phyloP scores from a whole-genome alignment of 148 eudicot species.

The Fagopyrum esculentum region DNA sequence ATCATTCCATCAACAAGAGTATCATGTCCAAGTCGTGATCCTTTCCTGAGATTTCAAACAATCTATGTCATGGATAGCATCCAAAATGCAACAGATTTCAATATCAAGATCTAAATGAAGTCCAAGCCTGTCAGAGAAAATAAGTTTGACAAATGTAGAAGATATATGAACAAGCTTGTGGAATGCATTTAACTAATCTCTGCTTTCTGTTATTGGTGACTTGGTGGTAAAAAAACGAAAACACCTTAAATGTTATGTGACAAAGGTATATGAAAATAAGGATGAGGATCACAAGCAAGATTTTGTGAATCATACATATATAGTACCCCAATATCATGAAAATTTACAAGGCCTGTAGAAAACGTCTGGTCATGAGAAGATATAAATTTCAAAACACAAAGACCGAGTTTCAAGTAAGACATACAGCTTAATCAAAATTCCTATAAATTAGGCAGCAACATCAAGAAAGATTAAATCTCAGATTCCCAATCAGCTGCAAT shows the following conservation, averaged over 20 bases:
- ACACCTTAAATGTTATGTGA: background rate
- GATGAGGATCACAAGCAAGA: background rate
- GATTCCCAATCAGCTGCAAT: background rate
- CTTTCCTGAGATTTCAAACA: slow-evolving; percentile 32
- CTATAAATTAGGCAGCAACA: background rate
- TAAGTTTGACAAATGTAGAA: background rate
- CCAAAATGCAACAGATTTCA: background rate
- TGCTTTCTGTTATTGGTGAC: background rate
- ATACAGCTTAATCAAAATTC: background rate
- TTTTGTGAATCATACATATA: background rate
- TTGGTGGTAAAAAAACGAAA: background rate
- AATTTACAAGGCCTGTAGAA: background rate
- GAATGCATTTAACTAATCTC: background rate
- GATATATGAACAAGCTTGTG: background rate
- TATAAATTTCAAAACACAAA: background rate
- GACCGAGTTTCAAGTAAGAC: background rate
- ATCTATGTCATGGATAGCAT: background rate
- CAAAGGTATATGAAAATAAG: background rate
- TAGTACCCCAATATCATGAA: background rate
- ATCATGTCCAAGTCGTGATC: slow-evolving; percentile 96
- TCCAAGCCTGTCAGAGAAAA: background rate
- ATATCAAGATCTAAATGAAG: background rate
- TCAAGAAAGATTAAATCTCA: background rate
- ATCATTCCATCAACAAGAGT: slow-evolving; percentile 95
- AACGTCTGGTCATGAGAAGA: background rate